phyloP scores from a whole-genome alignment of 192 early-diverging fungal species.

The Podila verticillata region DNA sequence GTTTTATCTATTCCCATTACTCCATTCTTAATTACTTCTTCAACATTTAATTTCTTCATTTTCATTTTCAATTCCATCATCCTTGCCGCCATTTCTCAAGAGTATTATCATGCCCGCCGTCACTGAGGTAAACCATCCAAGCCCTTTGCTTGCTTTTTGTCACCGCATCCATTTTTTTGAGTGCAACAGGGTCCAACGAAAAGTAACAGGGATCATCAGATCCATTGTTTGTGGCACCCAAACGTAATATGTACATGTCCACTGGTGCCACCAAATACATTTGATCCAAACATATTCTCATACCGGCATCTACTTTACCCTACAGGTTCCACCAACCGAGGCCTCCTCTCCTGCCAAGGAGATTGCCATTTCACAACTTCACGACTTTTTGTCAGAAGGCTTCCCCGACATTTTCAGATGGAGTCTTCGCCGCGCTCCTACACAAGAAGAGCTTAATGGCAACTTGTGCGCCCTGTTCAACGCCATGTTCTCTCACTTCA shows the following conservation, averaged over 20 bases:
- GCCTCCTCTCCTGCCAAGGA: slow-evolving; percentile 13
- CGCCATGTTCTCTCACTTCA: slow-evolving; percentile 42
- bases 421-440: slow-evolving; percentile 33
- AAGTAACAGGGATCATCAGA: background rate
- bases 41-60: background rate
- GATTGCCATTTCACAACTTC: slow-evolving; percentile 49
- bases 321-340: background rate
- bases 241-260: too few species aligned
- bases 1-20: background rate
- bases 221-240: too few species aligned
- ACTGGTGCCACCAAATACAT: too few species aligned
- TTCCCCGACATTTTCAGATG: slow-evolving; percentile 50
- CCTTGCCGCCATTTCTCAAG: background rate
- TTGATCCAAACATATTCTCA: too few species aligned
- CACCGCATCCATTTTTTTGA: too few species aligned
- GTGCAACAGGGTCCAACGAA: background rate
- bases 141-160: too few species aligned
- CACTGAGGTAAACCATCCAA: slow-evolving; percentile 12
- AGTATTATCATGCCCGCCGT: slow-evolving; percentile 15
- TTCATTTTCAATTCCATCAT: background rate
- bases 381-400: slow-evolving; percentile 41
- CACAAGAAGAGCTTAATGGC: slow-evolving; percentile 43
- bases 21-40: background rate
- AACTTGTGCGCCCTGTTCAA: slow-evolving; percentile 48
- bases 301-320: background rate